Evolutionary conservation across 768 basidiomycete species (phyloP).

Genomic region (Pleurotus giganteus): DNA sequence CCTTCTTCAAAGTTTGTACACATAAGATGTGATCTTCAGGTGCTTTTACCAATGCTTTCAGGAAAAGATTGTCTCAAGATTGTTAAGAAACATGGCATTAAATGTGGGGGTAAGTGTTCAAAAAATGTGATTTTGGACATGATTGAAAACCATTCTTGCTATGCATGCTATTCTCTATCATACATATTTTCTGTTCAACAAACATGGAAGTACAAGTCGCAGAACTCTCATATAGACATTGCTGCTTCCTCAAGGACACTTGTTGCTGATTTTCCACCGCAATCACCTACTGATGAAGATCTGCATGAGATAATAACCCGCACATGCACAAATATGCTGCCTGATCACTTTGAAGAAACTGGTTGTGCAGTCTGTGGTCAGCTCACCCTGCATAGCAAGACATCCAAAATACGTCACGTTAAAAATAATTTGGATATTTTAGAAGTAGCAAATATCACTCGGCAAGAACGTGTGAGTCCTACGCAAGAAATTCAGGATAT

Average conservation of each 20-base stretch:
- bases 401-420: slow-evolving; percentile 10
- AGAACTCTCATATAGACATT: too few species aligned
- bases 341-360: slow-evolving; percentile 3
- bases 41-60: neutral
- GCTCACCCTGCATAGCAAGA: neutral
- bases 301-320: neutral
- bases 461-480: slow-evolving; percentile 1
- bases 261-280: too few species aligned
- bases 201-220: too few species aligned
- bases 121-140: too few species aligned
- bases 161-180: too few species aligned
- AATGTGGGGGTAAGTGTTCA: neutral
- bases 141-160: too few species aligned
- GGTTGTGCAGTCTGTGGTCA: slow-evolving; percentile 18
- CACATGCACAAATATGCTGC: neutral
- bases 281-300: neutral
- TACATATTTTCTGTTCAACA: too few species aligned
- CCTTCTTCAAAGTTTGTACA: neutral
- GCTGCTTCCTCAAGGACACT: too few species aligned
- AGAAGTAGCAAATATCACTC: slow-evolving; percentile 3
- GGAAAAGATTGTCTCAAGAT: neutral
- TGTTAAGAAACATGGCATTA: neutral
- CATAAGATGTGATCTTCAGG: neutral
- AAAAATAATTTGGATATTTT: slow-evolving; percentile 6
- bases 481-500: slow-evolving; percentile 11